phyloP scores from a whole-genome alignment of 768 basidiomycete genomes.

The Naganishia randhawae region DNA sequence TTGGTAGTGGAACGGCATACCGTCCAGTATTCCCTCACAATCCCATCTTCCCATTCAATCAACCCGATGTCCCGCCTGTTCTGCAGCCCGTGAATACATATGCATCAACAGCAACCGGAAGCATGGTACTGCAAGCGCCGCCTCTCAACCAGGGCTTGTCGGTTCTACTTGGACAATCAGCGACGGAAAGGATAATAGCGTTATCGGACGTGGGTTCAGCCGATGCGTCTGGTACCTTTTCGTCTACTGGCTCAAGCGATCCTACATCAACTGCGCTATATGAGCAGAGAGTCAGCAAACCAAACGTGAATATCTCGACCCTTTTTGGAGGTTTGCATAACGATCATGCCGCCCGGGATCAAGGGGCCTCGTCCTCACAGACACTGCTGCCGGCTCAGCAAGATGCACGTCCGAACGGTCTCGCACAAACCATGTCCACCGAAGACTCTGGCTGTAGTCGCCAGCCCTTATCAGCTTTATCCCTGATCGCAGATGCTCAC shows the following conservation, averaged over 20 bases:
- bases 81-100: not conserved
- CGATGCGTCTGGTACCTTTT: not conserved
- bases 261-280: not conserved
- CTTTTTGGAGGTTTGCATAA: constrained; percentile 1
- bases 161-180: not conserved
- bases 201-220: not conserved
- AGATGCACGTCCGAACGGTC: not conserved
- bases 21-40: not conserved
- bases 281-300: not conserved
- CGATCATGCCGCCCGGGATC: not conserved
- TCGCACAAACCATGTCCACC: not conserved
- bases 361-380: not conserved
- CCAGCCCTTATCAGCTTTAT: not conserved
- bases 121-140: not conserved
- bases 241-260: not conserved
- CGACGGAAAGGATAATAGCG: not conserved
- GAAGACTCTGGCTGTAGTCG: not conserved
- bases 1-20: not conserved
- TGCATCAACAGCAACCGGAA: not conserved
- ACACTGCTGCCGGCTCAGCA: not conserved
- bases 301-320: constrained; percentile 6
- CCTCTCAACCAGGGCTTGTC: not conserved
- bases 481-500: not conserved
- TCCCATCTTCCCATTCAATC: not conserved
- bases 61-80: not conserved